phyloP scores from a whole-genome alignment of 176 grass and related monocot genomes.

The Oryza nivara region DNA sequence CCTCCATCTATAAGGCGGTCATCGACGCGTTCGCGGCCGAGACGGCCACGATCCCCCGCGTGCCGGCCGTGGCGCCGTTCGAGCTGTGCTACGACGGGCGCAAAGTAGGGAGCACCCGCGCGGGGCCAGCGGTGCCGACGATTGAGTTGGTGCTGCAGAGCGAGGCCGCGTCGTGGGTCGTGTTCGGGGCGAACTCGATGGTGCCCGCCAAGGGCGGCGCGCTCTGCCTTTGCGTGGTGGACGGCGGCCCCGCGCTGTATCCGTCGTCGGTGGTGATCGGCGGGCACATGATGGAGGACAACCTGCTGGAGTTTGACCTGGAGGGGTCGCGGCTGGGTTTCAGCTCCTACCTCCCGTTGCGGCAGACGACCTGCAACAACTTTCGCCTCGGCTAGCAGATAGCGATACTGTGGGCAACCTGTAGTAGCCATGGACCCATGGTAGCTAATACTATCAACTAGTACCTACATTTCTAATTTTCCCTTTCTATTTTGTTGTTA shows the following conservation, averaged over 20 bases:
- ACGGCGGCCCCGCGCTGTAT: constrained; percentile 28
- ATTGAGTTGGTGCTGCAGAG: constrained; percentile 49
- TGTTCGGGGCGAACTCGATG: constrained; percentile 58
- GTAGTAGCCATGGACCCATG: not conserved
- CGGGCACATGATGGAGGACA: constrained; percentile 29
- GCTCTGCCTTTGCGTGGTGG: constrained; percentile 54
- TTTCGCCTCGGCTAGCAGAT: constrained; percentile 33
- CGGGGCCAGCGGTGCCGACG: constrained; percentile 49
- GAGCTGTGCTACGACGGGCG: constrained; percentile 43
- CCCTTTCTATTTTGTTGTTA: too few relatives aligned
- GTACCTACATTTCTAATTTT: too few relatives aligned
- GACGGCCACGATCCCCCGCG: not conserved
- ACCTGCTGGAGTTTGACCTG: not conserved
- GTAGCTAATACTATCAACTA: constrained; percentile 36
- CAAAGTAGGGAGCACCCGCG: constrained; percentile 32
- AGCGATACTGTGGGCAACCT: too few relatives aligned
- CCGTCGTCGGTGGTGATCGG: constrained; percentile 51
- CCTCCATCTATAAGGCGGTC: constrained; percentile 51
- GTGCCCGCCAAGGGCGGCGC: not conserved
- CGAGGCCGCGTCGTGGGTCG: constrained; percentile 27
- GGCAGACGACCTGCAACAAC: constrained; percentile 46
- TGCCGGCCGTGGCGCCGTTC: constrained; percentile 41
- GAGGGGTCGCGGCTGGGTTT: constrained; percentile 49
- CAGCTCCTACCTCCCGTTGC: constrained; percentile 42
- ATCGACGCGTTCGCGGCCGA: constrained; percentile 25